phyloP scores from a whole-genome alignment of 768 basidiomycete genomes.

The Tulasnella calospora region DNA sequence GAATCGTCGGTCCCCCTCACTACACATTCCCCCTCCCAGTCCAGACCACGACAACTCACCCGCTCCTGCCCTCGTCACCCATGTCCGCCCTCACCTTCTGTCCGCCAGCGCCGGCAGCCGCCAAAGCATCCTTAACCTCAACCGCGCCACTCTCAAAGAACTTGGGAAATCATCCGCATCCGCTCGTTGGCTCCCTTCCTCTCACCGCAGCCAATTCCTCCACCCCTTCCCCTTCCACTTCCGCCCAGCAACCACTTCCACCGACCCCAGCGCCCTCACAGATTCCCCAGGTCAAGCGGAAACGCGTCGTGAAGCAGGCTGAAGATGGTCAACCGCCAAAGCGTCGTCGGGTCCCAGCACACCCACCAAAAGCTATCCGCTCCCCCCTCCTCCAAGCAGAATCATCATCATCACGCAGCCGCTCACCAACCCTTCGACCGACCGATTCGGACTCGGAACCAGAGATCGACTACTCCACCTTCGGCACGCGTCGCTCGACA shows the following conservation, averaged over 20 bases:
- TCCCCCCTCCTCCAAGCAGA: neutral
- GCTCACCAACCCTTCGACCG: neutral
- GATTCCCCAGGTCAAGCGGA: constrained; percentile 6
- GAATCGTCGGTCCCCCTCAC: neutral
- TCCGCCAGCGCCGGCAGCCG: neutral
- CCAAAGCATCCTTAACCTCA: neutral
- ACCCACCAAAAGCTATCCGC: neutral
- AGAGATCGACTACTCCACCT: constrained; percentile 20
- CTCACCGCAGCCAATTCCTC: neutral
- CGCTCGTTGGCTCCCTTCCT: constrained; percentile 8
- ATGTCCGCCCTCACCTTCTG: constrained; percentile 10
- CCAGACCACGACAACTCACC: neutral
- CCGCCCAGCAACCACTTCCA: neutral
- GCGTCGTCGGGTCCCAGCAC: neutral
- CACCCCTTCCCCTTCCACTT: neutral
- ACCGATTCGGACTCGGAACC: constrained; percentile 7
- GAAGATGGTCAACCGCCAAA: constrained; percentile 14
- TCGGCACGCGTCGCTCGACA: constrained; percentile 14
- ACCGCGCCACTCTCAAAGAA: constrained; percentile 6
- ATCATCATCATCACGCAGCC: constrained; percentile 3
- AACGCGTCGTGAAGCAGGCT: neutral
- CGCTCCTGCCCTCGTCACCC: neutral
- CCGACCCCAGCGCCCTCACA: neutral
- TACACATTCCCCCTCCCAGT: constrained; percentile 2
- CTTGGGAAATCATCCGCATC: neutral